These are phyloP conservation scores for Lycium barbarum DNA, from an alignment of 257 asterid species.

Conservation along the genomic window DNA sequence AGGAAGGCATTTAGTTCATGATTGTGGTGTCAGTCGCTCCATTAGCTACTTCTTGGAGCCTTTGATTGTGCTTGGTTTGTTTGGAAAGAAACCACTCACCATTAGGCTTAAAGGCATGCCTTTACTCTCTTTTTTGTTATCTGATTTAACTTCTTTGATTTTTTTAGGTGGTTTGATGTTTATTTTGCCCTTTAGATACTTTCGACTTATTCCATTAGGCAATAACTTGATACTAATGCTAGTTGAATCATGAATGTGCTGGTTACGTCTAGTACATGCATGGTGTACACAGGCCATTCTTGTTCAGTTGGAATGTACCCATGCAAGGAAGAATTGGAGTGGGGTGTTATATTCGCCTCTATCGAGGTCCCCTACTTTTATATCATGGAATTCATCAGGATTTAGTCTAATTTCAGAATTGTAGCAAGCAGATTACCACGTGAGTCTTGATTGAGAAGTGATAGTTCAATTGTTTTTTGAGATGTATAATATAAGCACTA, in stretches of 20 bases:
- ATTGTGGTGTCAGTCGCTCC: constrained; percentile 73
- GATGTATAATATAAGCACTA: neutral
- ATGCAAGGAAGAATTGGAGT: too few species aligned
- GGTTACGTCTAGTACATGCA: too few species aligned
- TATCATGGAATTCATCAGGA: neutral
- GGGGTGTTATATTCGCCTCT: too few species aligned
- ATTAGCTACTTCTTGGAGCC: constrained; percentile 89
- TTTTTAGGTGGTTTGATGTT: neutral
- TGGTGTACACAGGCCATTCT: too few species aligned
- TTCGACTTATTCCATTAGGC: neutral
- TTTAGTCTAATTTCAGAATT: neutral
- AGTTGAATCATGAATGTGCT: too few species aligned
- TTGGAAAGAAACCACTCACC: constrained; percentile 78
- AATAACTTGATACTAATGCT: too few species aligned
- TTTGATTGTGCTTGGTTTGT: constrained; percentile 74
- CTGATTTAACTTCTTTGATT: neutral
- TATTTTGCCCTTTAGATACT: neutral
- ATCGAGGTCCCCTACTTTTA: too few species aligned
- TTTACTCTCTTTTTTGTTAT: neutral
- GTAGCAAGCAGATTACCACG: neutral
- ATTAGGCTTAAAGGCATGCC: constrained; percentile 75
- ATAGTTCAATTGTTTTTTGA: neutral
- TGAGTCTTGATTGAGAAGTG: neutral
- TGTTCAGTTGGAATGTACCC: too few species aligned
- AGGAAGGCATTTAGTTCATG: constrained; percentile 74